A percentile compares a stretch with the other conserved stretches of the same genome.
Evolutionary conservation across 1,284 basidiomycete species (phyloP).

Genomic region (Tranzscheliella williamsii): DNA sequence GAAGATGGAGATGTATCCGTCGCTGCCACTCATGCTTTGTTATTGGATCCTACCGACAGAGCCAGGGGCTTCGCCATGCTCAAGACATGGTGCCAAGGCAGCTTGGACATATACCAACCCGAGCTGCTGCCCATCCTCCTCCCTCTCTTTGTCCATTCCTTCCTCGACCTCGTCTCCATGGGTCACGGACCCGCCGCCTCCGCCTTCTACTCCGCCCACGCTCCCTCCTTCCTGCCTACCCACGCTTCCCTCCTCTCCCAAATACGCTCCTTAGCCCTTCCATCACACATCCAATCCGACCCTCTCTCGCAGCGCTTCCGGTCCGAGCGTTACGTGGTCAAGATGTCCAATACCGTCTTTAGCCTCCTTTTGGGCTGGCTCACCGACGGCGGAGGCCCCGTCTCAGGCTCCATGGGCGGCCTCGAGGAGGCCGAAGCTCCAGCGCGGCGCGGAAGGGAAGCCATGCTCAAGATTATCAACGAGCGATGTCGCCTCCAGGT

Average conservation of each 20-base stretch:
- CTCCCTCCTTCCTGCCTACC: constrained; percentile 70
- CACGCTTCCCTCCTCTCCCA: constrained; percentile 78
- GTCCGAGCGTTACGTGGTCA: constrained; percentile 85
- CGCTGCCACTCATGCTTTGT: constrained; percentile 74
- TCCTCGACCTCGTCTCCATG: constrained; percentile 87
- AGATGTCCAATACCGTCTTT: constrained; percentile 89
- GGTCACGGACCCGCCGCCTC: constrained; percentile 80
- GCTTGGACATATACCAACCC: constrained; percentile 80
- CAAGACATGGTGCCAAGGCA: constrained; percentile 91
- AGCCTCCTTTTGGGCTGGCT: constrained; percentile 92
- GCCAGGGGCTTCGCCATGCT: constrained; percentile 83
- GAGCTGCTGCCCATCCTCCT: constrained; percentile 90
- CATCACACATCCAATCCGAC: constrained; percentile 78
- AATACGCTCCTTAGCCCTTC: constrained; percentile 79
- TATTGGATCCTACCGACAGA: constrained; percentile 84
- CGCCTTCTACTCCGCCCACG: constrained; percentile 75
- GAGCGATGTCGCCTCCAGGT: constrained; percentile 83
- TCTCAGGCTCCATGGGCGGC: constrained; percentile 77
- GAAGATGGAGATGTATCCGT: constrained; percentile 33
- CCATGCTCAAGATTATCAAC: constrained; percentile 90
- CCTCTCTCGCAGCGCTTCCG: constrained; percentile 82
- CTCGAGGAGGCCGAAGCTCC: constrained; percentile 66
- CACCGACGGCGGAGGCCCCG: constrained; percentile 86
- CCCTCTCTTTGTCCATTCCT: constrained; percentile 96
- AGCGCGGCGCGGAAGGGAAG: constrained; percentile 66